Conservation (phyloP, 352 stramenopile species). For the Globisporangium paroecandrum region DNA sequence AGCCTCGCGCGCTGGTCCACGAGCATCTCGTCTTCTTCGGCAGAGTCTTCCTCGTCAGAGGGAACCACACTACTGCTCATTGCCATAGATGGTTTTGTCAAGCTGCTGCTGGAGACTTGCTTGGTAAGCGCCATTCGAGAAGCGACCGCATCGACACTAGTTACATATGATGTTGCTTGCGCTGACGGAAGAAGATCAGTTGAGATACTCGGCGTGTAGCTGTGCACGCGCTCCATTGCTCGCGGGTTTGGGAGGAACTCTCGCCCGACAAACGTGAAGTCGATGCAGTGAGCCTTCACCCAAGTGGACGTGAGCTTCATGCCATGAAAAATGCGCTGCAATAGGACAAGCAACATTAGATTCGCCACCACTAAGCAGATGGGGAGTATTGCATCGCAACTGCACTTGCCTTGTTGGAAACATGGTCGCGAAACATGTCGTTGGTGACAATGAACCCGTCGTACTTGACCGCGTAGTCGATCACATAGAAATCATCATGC, state of each 20-base stretch:
- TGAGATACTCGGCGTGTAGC: constrained; percentile 22
- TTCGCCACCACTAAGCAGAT: not conserved
- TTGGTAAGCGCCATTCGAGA: constrained; percentile 13
- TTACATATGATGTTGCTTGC: not conserved
- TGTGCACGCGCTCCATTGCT: constrained; percentile 66
- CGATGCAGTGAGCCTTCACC: constrained; percentile 71
- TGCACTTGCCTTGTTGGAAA: constrained; percentile 56
- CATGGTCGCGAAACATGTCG: constrained; percentile 91
- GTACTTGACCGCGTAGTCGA: constrained; percentile 88
- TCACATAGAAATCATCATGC: constrained; percentile 91
- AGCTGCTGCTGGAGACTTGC: constrained; percentile 3
- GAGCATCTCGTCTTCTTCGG: constrained; percentile 36
- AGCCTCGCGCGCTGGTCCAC: constrained; percentile 39
- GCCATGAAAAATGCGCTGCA: constrained; percentile 65
- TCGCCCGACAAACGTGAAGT: constrained; percentile 87
- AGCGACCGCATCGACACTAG: not conserved
- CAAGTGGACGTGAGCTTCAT: constrained; percentile 50
- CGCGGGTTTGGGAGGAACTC: constrained; percentile 90
- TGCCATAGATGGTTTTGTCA: not conserved
- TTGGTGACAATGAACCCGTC: constrained; percentile 89
- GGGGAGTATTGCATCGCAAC: not conserved
- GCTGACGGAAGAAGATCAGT: not conserved
- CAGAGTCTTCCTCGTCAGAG: constrained; percentile 19
- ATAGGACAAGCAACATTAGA: not conserved
- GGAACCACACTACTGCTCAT: not conserved